These are phyloP conservation scores for Trichocladium uniseriatum DNA, from an alignment of 495 filamentous ascomycete genomes.

Conservation along the genomic window DNA sequence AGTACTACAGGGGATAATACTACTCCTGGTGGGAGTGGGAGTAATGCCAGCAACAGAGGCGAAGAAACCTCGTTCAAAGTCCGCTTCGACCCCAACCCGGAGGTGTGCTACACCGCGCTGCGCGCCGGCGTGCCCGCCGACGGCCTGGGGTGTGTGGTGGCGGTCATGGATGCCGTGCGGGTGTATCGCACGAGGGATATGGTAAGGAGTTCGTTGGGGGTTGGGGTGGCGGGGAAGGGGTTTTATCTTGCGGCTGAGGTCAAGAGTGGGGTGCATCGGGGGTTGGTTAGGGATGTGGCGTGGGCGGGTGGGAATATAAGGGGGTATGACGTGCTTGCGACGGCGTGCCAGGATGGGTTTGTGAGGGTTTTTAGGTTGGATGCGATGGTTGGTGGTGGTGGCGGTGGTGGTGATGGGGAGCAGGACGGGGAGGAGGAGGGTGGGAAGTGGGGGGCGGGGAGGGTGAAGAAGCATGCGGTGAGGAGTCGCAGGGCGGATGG, in stretches of 20 bases:
- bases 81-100: slow-evolving; percentile 73
- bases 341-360: slow-evolving; percentile 82
- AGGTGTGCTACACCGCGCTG: slow-evolving; percentile 66
- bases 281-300: slow-evolving; percentile 78
- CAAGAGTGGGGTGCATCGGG: slow-evolving; percentile 45
- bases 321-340: slow-evolving; percentile 83
- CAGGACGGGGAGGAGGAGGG: not conserved
- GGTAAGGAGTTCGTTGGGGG: slow-evolving; percentile 42
- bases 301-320: slow-evolving; percentile 86
- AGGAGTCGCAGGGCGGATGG: not conserved
- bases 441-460: slow-evolving; percentile 4
- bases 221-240: slow-evolving; percentile 43
- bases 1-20: no score
- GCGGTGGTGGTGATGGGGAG: not conserved
- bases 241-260: slow-evolving; percentile 78
- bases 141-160: slow-evolving; percentile 67
- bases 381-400: not conserved
- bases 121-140: slow-evolving; percentile 67
- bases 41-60: slow-evolving; percentile 47
- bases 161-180: slow-evolving; percentile 68
- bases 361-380: slow-evolving; percentile 73
- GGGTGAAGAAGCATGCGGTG: slow-evolving; percentile 17
- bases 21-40: not conserved
- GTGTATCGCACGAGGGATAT: slow-evolving; percentile 65
- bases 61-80: slow-evolving; percentile 82